Conservation (phyloP, 2,329 filamentous ascomycete genomes). For the Venturia pyrina region DNA sequence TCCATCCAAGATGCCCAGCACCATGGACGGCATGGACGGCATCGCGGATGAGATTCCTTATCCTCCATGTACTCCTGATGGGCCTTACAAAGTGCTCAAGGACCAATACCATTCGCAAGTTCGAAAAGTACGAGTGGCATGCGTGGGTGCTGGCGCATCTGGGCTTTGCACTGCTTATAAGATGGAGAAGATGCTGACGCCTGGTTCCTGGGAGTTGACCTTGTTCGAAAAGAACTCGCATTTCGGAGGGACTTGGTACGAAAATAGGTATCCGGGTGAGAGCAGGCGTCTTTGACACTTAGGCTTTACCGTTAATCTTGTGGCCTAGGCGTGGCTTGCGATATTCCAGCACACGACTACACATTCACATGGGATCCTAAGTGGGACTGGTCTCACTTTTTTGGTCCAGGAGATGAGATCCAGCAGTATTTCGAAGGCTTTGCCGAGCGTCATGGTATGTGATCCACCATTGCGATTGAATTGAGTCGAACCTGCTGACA, state of each 20-base stretch:
- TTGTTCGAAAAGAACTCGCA: slow-evolving; percentile 14
- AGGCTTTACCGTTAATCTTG: slow-evolving; percentile 14
- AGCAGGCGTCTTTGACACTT: slow-evolving; percentile 15
- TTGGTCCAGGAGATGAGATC: slow-evolving; percentile 46
- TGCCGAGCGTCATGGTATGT: slow-evolving; percentile 19
- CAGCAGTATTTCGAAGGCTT: slow-evolving; percentile 39
- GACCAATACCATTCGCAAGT: slow-evolving; percentile 16
- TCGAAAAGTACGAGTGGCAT: slow-evolving; percentile 10
- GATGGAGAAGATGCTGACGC: slow-evolving; percentile 13
- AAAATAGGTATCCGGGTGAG: slow-evolving; percentile 26
- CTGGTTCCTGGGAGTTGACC: slow-evolving; percentile 12
- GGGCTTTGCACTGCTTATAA: slow-evolving; percentile 14
- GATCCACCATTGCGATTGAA: neutral
- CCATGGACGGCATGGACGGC: slow-evolving; percentile 21
- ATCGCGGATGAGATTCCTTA: slow-evolving; percentile 21
- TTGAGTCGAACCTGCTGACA: neutral
- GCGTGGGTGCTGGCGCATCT: slow-evolving; percentile 14
- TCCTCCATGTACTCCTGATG: slow-evolving; percentile 22
- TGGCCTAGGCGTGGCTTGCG: slow-evolving; percentile 25
- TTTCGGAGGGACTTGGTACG: slow-evolving; percentile 14
- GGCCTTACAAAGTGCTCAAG: slow-evolving; percentile 21
- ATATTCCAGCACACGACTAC: slow-evolving; percentile 43
- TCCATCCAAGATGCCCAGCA: slow-evolving; percentile 22
- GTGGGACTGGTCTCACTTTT: slow-evolving; percentile 49
- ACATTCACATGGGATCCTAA: slow-evolving; percentile 54